phyloP scores from a whole-genome alignment of 1,284 basidiomycete genomes.

The Malassezia restricta region DNA sequence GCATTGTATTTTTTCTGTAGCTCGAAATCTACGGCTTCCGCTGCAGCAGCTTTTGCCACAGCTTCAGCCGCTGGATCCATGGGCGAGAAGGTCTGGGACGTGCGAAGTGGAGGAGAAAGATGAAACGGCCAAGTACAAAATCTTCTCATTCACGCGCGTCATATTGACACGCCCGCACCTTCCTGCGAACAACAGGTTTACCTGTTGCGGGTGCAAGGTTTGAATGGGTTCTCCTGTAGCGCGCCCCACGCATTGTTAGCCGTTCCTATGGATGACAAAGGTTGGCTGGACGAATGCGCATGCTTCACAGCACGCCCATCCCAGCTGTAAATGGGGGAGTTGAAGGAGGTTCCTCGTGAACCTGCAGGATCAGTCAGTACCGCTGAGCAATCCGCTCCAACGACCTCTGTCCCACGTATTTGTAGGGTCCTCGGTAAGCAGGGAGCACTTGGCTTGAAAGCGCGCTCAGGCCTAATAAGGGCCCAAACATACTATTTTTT shows the following conservation, averaged over 20 bases:
- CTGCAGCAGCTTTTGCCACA: constrained; percentile 1
- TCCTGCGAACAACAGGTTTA: not conserved
- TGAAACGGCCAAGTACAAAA: constrained; percentile 4
- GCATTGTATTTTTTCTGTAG: not conserved
- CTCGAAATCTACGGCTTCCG: constrained; percentile 7
- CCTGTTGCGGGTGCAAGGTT: constrained; percentile 15
- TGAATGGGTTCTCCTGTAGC: constrained; percentile 15
- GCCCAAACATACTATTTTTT: constrained; percentile 12
- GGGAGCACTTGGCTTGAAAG: constrained; percentile 20
- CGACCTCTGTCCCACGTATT: constrained; percentile 18
- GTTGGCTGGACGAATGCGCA: constrained; percentile 4
- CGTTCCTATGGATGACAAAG: constrained; percentile 16
- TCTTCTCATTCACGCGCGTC: not conserved
- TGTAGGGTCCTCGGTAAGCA: constrained; percentile 14
- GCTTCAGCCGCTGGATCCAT: not conserved
- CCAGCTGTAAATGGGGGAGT: constrained; percentile 13
- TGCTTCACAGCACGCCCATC: constrained; percentile 16
- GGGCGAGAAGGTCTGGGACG: not conserved
- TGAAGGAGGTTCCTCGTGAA: not conserved
- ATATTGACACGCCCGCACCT: not conserved
- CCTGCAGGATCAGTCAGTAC: constrained; percentile 17
- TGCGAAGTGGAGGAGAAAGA: not conserved
- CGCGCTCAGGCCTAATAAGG: constrained; percentile 15
- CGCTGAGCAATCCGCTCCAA: constrained; percentile 17
- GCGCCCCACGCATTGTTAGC: constrained; percentile 17